A percentile compares a stretch with the other conserved stretches of the same genome.
phyloP scores from a whole-genome alignment of 2,329 filamentous ascomycete genomes.

The Fusarium pseudoanthophilum region DNA sequence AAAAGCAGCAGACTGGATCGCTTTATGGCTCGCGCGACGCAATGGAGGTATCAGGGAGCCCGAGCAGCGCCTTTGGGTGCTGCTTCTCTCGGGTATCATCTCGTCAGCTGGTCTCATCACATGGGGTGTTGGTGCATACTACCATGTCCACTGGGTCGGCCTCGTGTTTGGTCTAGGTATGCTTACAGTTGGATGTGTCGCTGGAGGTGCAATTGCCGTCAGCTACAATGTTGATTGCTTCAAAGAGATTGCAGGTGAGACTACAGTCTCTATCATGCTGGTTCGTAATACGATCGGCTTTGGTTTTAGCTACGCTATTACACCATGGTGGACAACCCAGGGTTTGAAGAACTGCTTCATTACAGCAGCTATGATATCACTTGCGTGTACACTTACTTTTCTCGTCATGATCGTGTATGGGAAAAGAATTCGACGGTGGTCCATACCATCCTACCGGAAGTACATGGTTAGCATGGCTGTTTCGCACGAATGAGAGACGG shows the following conservation, averaged over 20 bases:
- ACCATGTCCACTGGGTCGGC: not conserved
- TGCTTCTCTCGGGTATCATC: not conserved
- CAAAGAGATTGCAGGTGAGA: not conserved
- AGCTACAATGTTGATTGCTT: constrained; percentile 6
- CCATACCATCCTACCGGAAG: not conserved
- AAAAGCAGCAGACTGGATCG: not conserved
- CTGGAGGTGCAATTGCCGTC: not conserved
- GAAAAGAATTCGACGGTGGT: not conserved
- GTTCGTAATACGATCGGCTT: constrained; percentile 4
- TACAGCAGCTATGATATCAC: not conserved
- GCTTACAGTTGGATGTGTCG: not conserved
- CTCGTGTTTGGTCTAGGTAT: not conserved
- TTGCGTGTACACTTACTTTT: not conserved
- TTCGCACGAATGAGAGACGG: not conserved
- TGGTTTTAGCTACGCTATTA: constrained; percentile 1
- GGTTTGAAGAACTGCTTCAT: constrained; percentile 1
- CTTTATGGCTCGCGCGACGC: not conserved
- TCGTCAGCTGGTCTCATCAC: not conserved
- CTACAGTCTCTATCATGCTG: not conserved
- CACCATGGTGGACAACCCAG: constrained; percentile 4
- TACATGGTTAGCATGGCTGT: not conserved
- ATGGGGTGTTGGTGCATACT: constrained; percentile 2
- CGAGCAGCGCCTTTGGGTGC: not conserved
- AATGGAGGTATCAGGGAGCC: not conserved
- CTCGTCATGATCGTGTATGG: not conserved